A percentile compares a stretch with the other conserved stretches of the same genome.
These are phyloP conservation scores for Penicillium digitatum DNA, from an alignment of 2,329 filamentous ascomycete genomes.

Conservation along the genomic window DNA sequence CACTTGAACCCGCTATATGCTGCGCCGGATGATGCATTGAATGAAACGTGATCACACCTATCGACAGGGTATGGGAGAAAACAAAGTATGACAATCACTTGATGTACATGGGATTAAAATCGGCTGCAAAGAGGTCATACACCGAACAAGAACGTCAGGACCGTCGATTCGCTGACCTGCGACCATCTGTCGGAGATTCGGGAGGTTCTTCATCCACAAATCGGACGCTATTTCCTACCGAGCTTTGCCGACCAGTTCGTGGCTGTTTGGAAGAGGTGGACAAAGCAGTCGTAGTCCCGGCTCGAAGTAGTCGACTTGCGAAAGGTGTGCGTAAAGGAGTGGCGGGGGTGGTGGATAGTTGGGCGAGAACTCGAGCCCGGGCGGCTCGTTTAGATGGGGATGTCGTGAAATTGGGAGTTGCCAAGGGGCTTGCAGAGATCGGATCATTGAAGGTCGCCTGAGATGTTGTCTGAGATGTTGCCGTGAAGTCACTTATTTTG, in stretches of 20 bases:
- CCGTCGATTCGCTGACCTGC: constrained; percentile 35
- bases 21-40: constrained; percentile 25
- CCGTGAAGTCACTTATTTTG: constrained; percentile 35
- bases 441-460: constrained; percentile 26
- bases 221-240: constrained; percentile 38
- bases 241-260: constrained; percentile 26
- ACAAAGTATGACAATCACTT: constrained; percentile 15
- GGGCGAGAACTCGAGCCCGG: constrained; percentile 40
- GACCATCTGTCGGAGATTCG: constrained; percentile 40
- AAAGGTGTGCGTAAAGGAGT: constrained; percentile 45
- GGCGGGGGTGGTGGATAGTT: constrained; percentile 45
- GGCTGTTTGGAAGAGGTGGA: constrained; percentile 25
- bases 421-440: constrained; percentile 35
- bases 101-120: constrained; percentile 16
- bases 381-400: constrained; percentile 48
- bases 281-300: constrained; percentile 19
- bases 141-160: constrained; percentile 17
- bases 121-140: constrained; percentile 9
- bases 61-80: constrained; percentile 11
- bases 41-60: constrained; percentile 13
- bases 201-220: constrained; percentile 41
- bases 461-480: constrained; percentile 16
- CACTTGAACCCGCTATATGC: constrained; percentile 19
- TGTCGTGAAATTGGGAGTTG: constrained; percentile 42
- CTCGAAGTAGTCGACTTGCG: constrained; percentile 37